These are phyloP conservation scores for Russula dissimulans DNA, from an alignment of 768 basidiomycete genomes.

Conservation along the genomic window DNA sequence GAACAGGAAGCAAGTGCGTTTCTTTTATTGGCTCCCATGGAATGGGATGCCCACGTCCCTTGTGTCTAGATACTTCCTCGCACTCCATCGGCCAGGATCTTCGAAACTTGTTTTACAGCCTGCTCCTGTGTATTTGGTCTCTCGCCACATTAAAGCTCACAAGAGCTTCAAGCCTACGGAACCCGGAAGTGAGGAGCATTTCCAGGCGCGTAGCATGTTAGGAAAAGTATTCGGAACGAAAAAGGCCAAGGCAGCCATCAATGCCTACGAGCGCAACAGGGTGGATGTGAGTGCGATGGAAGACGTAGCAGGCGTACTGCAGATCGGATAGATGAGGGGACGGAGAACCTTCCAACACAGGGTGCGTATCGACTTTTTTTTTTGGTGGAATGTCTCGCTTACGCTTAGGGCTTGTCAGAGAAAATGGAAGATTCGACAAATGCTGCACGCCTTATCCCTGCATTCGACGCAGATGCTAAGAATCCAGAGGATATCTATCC, in stretches of 20 bases:
- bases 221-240: conserved; percentile 93
- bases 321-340: conserved; percentile 72
- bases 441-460: conserved; percentile 64
- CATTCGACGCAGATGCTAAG: conserved; percentile 54
- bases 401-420: conserved; percentile 34
- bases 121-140: conserved; percentile 57
- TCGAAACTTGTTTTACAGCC: conserved; percentile 62
- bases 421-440: conserved; percentile 58
- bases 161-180: conserved; percentile 50
- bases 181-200: conserved; percentile 45
- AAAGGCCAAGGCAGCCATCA: conserved; percentile 82
- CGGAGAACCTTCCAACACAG: conserved; percentile 54
- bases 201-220: conserved; percentile 63
- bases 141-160: conserved; percentile 75
- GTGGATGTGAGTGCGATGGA: conserved; percentile 87
- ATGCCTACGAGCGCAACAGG: conserved; percentile 78
- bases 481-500: conserved; percentile 69
- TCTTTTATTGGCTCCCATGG: too few species aligned
- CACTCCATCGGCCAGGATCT: conserved; percentile 69
- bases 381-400: not conserved
- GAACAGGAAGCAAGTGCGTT: conserved; percentile 60
- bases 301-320: conserved; percentile 69
- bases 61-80: conserved; percentile 64
- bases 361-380: conserved; percentile 38
- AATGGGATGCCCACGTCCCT: not conserved